Conservation (phyloP, 2,329 filamentous ascomycete genomes). For the Sordariomycetes sp. region DNA sequence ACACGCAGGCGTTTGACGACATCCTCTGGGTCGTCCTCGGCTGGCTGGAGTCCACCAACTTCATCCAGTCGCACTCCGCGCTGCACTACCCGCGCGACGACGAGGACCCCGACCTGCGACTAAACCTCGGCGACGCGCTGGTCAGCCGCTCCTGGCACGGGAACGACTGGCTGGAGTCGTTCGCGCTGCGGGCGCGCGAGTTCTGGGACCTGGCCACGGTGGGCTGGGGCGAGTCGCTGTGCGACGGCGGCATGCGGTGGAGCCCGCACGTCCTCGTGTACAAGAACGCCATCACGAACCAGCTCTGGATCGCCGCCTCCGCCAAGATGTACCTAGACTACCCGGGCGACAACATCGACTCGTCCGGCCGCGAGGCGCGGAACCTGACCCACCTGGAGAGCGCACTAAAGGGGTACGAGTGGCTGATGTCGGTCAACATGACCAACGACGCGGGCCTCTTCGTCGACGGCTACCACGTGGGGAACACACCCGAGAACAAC, state of each 20-base stretch:
- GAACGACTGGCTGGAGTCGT: slow-evolving; percentile 61
- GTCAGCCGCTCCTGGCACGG: slow-evolving; percentile 59
- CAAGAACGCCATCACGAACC: slow-evolving; percentile 94
- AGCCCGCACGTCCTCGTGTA: slow-evolving; percentile 71
- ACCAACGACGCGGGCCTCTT: slow-evolving; percentile 65
- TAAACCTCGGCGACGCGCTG: slow-evolving; percentile 18
- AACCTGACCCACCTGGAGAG: slow-evolving; percentile 58
- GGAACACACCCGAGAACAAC: slow-evolving; percentile 22
- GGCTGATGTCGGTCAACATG: slow-evolving; percentile 75
- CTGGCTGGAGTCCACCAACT: slow-evolving; percentile 76
- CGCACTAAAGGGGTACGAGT: slow-evolving; percentile 68
- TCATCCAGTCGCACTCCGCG: slow-evolving; percentile 58
- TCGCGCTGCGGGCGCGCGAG: slow-evolving; percentile 70
- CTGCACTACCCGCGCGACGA: slow-evolving; percentile 40
- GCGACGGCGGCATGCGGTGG: slow-evolving; percentile 85
- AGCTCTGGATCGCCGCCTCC: slow-evolving; percentile 77
- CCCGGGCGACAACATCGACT: slow-evolving; percentile 65
- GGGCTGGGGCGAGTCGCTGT: slow-evolving; percentile 76
- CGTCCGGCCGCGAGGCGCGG: slow-evolving; percentile 34
- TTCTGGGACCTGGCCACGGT: slow-evolving; percentile 74
- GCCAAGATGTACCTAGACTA: slow-evolving; percentile 85
- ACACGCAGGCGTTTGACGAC: slow-evolving; percentile 70
- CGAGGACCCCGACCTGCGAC: slow-evolving; percentile 7
- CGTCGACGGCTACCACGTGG: slow-evolving; percentile 80
- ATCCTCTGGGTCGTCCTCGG: slow-evolving; percentile 92